phyloP scores from a whole-genome alignment of 2,329 filamentous ascomycete species.

The Aspergillus vadensis region DNA sequence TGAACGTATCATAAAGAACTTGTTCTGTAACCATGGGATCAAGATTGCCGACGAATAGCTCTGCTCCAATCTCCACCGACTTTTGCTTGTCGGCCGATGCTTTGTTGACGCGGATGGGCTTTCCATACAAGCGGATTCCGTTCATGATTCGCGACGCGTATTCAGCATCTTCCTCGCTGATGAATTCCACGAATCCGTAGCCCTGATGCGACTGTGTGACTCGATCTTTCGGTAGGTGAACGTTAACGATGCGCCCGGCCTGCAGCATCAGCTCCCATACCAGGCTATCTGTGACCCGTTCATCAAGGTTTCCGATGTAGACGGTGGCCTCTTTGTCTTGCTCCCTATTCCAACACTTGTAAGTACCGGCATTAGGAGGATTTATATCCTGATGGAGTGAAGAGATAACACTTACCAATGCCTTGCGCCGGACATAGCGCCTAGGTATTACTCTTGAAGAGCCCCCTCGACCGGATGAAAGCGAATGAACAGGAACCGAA shows the following conservation, averaged over 20 bases:
- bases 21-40: conserved; percentile 95
- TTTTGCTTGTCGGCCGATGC: conserved; percentile 91
- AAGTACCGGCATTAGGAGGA: neutral
- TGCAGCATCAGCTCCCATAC: conserved; percentile 99
- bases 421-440: conserved; percentile 67
- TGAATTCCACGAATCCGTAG: conserved; percentile 98
- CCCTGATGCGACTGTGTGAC: conserved; percentile 96
- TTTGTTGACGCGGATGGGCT: conserved; percentile 96
- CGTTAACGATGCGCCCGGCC: conserved; percentile 94
- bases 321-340: conserved; percentile 98
- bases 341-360: conserved; percentile 62
- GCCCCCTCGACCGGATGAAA: neutral
- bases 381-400: neutral
- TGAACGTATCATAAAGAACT: conserved; percentile 92
- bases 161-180: conserved; percentile 90
- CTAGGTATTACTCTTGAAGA: conserved; percentile 4
- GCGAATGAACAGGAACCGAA: neutral
- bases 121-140: conserved; percentile 87
- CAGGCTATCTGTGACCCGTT: conserved; percentile 85
- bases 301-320: conserved; percentile 97
- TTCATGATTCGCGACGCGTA: conserved; percentile 98
- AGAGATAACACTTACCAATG: conserved; percentile 65
- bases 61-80: conserved; percentile 87
- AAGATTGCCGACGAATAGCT: conserved; percentile 95
- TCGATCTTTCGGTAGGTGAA: conserved; percentile 96